A percentile compares a stretch with the other conserved stretches of the same genome.
These are phyloP conservation scores for Kodamaea kaohsiungensis DNA, from an alignment of 805 yeast species.

Conservation along the genomic window DNA sequence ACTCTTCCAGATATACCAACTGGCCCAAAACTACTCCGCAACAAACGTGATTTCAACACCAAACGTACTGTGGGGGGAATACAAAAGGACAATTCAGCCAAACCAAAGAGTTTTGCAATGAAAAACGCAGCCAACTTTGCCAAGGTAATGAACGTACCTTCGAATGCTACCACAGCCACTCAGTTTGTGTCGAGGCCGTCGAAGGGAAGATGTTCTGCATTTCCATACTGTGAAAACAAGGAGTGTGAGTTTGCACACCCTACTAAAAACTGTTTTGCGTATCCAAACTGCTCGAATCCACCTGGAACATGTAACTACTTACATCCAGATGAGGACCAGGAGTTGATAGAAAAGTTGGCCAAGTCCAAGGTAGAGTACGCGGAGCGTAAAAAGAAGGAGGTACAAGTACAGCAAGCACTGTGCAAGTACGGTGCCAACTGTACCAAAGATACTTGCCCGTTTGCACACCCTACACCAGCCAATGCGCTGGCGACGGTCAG, in stretches of 20 bases:
- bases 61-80: slow-evolving; percentile 21
- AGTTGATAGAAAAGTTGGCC: slow-evolving; percentile 65
- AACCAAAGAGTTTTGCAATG: slow-evolving; percentile 33
- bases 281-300: slow-evolving; percentile 74
- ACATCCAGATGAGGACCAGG: slow-evolving; percentile 86
- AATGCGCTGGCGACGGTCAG: slow-evolving; percentile 71
- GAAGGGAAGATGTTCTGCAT: slow-evolving; percentile 66
- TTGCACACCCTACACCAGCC: slow-evolving; percentile 91
- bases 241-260: slow-evolving; percentile 82
- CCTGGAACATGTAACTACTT: slow-evolving; percentile 81
- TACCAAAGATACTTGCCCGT: slow-evolving; percentile 77
- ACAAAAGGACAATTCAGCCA: slow-evolving; percentile 16
- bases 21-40: slow-evolving; percentile 13
- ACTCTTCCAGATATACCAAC: slow-evolving; percentile 9
- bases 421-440: slow-evolving; percentile 81
- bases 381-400: slow-evolving; percentile 39
- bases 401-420: slow-evolving; percentile 41
- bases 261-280: slow-evolving; percentile 68
- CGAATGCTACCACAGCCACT: slow-evolving; percentile 13
- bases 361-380: slow-evolving; percentile 53
- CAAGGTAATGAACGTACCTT: slow-evolving; percentile 35
- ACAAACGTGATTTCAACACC: slow-evolving; percentile 4
- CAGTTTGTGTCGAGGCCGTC: slow-evolving; percentile 48
- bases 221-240: slow-evolving; percentile 70
- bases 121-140: slow-evolving; percentile 43